Evolutionary conservation across 352 stramenopile species (phyloP).

Genomic region (Pythium dissimile): DNA sequence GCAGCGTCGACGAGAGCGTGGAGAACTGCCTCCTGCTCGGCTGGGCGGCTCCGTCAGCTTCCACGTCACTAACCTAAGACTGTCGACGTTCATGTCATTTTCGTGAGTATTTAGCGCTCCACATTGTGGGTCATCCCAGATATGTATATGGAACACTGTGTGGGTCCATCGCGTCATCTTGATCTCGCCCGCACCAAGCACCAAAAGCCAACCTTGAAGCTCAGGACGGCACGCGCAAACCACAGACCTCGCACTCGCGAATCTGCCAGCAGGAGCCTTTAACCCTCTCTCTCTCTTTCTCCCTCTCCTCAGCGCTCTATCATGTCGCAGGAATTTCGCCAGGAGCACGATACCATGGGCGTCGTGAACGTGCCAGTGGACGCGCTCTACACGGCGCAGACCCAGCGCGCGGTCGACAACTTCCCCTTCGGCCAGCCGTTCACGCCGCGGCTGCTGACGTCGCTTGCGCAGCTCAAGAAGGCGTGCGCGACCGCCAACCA

Average conservation of each 20-base stretch:
- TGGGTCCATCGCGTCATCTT: background rate
- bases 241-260: constrained; percentile 5
- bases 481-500: constrained; percentile 39
- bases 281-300: background rate
- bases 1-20: constrained; percentile 62
- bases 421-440: constrained; percentile 51
- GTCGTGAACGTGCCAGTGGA: constrained; percentile 42
- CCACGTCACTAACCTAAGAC: too few relatives aligned
- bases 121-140: background rate
- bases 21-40: constrained; percentile 81
- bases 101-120: background rate
- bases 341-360: constrained; percentile 54
- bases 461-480: constrained; percentile 48
- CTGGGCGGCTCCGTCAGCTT: too few relatives aligned
- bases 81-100: constrained; percentile 13
- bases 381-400: constrained; percentile 53
- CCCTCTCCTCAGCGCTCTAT: background rate
- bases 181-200: constrained; percentile 6
- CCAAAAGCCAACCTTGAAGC: constrained; percentile 10
- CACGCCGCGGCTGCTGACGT: constrained; percentile 33
- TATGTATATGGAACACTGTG: background rate
- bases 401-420: constrained; percentile 48
- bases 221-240: background rate
- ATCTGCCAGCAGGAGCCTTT: constrained; percentile 6
- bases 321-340: constrained; percentile 29